These are phyloP conservation scores for Rhodotorula sp. DNA, from an alignment of 1,284 basidiomycete genomes.

Conservation along the genomic window DNA sequence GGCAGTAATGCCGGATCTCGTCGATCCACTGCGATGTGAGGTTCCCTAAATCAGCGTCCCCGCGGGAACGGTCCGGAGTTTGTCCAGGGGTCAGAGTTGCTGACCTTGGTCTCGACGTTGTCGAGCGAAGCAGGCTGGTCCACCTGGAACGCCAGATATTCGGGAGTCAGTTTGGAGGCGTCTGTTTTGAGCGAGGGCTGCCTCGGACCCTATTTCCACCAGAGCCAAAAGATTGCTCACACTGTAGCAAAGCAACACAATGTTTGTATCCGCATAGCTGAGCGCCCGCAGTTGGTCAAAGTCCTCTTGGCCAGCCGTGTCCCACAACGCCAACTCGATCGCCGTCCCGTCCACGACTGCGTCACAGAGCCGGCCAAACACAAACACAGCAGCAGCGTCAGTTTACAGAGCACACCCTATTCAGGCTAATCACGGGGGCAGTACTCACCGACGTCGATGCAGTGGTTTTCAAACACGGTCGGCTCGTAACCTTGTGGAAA, in stretches of 20 bases:
- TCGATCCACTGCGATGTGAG: conserved; percentile 71
- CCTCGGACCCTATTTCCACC: too few relatives aligned
- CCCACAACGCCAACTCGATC: conserved; percentile 91
- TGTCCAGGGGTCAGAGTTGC: too few relatives aligned
- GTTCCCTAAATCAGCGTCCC: not conserved
- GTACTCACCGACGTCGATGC: conserved; percentile 29
- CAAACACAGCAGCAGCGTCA: not conserved
- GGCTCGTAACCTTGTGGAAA: conserved; percentile 46
- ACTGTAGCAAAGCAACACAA: conserved; percentile 87
- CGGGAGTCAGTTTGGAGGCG: too few relatives aligned
- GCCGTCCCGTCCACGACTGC: conserved; percentile 73
- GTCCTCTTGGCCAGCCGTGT: conserved; percentile 97
- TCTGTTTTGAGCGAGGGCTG: too few relatives aligned
- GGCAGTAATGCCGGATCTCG: conserved; percentile 79
- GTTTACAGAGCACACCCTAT: too few relatives aligned
- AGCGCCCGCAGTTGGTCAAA: conserved; percentile 87
- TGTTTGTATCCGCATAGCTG: conserved; percentile 91
- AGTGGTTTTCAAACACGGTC: conserved; percentile 48
- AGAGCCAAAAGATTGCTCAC: conserved; percentile 53
- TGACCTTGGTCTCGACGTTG: conserved; percentile 85
- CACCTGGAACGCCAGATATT: too few relatives aligned
- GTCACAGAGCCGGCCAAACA: conserved; percentile 22
- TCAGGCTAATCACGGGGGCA: too few relatives aligned
- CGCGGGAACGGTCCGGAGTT: too few relatives aligned
- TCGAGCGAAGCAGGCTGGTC: conserved; percentile 79